These are phyloP conservation scores for Saccharomycopsis sp. DNA, from an alignment of 805 yeast species.

Conservation along the genomic window DNA sequence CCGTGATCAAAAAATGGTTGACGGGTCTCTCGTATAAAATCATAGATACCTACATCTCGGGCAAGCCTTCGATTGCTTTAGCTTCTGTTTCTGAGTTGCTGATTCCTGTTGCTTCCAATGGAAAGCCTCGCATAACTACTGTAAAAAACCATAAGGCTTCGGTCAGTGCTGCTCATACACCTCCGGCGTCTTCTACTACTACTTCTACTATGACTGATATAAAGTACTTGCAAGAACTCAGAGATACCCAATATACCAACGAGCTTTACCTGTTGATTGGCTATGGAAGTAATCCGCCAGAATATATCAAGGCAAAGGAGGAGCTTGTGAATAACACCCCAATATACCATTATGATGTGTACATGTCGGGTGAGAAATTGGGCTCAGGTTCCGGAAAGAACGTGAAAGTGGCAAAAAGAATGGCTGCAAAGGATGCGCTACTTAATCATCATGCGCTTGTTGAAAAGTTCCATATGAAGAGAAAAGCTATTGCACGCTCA, in stretches of 20 bases:
- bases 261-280: constrained; percentile 19
- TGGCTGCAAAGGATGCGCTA: constrained; percentile 82
- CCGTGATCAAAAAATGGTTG: constrained; percentile 53
- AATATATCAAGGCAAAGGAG: constrained; percentile 37
- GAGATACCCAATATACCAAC: constrained; percentile 3
- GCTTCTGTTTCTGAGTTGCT: not conserved
- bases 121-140: not conserved
- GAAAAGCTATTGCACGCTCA: not conserved
- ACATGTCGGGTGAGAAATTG: constrained; percentile 39
- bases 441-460: constrained; percentile 31
- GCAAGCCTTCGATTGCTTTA: not conserved
- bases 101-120: not conserved
- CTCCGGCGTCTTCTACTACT: not conserved
- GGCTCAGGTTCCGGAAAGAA: constrained; percentile 71
- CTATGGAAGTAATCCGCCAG: constrained; percentile 13
- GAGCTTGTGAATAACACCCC: constrained; percentile 56
- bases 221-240: not conserved
- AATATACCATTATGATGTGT: constrained; percentile 46
- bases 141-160: not conserved
- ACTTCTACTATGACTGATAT: not conserved
- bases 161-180: not conserved
- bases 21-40: constrained; percentile 32
- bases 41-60: constrained; percentile 16
- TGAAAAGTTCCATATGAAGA: not conserved
- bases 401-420: constrained; percentile 68